A percentile compares a stretch with the other conserved stretches of the same genome.
These are phyloP conservation scores for Cytospora chrysosperma DNA, from an alignment of 2,329 filamentous ascomycete genomes.

Conservation along the genomic window DNA sequence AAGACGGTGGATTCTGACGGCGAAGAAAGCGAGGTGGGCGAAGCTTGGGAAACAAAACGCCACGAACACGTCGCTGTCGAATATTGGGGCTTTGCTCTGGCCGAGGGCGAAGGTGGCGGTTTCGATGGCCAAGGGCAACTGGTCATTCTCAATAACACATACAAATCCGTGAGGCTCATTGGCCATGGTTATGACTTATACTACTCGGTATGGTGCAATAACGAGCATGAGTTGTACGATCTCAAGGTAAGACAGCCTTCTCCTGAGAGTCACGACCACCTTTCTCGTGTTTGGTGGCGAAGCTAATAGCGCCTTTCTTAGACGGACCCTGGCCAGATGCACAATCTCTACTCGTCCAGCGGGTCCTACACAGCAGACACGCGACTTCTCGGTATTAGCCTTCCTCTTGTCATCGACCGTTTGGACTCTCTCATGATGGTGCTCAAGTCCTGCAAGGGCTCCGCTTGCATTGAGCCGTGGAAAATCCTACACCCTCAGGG, in stretches of 20 bases:
- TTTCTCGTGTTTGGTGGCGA: neutral
- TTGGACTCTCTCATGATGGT: constrained; percentile 28
- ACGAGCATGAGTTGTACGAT: constrained; percentile 63
- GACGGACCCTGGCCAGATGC: constrained; percentile 23
- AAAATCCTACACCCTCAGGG: constrained; percentile 21
- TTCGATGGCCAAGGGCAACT: constrained; percentile 19
- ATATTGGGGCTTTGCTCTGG: constrained; percentile 41
- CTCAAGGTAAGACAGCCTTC: constrained; percentile 41
- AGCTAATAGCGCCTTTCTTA: neutral
- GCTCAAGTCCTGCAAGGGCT: constrained; percentile 26
- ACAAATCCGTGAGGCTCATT: constrained; percentile 54
- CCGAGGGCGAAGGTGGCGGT: constrained; percentile 31
- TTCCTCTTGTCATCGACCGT: constrained; percentile 20
- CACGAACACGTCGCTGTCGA: constrained; percentile 51
- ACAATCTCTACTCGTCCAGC: constrained; percentile 16
- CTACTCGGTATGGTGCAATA: constrained; percentile 66
- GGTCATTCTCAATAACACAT: constrained; percentile 39
- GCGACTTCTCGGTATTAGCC: neutral
- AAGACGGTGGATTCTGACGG: neutral
- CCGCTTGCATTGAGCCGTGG: constrained; percentile 26
- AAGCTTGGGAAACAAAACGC: constrained; percentile 25
- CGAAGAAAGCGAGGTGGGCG: neutral
- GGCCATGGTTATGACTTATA: constrained; percentile 53
- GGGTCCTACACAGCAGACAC: constrained; percentile 25
- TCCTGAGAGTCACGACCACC: neutral